phyloP scores from a whole-genome alignment of 331 rosid species.

The Acacia concinna region DNA sequence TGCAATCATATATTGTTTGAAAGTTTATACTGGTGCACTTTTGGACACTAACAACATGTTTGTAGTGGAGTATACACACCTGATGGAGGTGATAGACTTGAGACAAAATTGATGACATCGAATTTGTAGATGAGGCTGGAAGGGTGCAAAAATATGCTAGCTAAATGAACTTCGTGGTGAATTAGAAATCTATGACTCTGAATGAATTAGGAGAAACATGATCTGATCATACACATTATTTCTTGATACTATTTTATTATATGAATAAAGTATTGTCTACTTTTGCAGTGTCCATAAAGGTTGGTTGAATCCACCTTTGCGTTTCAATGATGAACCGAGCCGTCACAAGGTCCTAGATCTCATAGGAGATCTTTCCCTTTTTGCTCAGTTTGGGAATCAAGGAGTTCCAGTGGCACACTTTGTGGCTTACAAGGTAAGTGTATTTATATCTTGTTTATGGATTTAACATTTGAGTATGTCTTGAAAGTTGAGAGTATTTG shows the following conservation, averaged over 20 bases:
- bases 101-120: conserved; percentile 12
- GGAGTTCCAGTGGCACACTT: conserved; percentile 88
- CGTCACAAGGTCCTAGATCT: conserved; percentile 92
- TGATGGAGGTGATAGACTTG: neutral
- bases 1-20: conserved; percentile 6
- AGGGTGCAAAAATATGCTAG: neutral
- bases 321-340: conserved; percentile 78
- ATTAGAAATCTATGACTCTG: conserved; percentile 19
- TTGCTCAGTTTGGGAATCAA: conserved; percentile 76
- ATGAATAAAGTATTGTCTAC: conserved; percentile 17
- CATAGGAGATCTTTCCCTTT: conserved; percentile 84
- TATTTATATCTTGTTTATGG: conserved; percentile 17
- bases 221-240: conserved; percentile 15
- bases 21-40: neutral
- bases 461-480: conserved; percentile 16
- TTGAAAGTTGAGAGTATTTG: neutral
- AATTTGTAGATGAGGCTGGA: conserved; percentile 17
- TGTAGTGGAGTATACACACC: neutral
- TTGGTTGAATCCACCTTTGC: conserved; percentile 92
- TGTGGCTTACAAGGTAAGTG: conserved; percentile 69
- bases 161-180: neutral
- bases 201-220: conserved; percentile 11
- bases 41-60: neutral
- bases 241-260: conserved; percentile 13
- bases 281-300: conserved; percentile 62